These are phyloP conservation scores for Exophiala phaeomuriformis DNA, from an alignment of 2,329 filamentous ascomycete species.

Conservation along the genomic window DNA sequence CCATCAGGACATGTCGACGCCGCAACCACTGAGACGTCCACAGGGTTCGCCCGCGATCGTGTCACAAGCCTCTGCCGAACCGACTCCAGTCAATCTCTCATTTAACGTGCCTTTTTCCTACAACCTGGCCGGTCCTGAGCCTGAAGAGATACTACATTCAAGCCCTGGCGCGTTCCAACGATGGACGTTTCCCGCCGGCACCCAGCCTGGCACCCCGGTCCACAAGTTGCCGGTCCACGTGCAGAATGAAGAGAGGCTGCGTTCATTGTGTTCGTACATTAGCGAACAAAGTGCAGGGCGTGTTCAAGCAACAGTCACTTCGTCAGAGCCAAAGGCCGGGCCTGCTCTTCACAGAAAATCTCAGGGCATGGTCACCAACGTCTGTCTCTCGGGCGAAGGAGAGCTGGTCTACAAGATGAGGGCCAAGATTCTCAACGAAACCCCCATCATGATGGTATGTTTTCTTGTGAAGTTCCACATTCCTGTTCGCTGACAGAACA, in stretches of 20 bases:
- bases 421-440: slow-evolving; percentile 83
- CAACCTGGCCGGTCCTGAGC: slow-evolving; percentile 83
- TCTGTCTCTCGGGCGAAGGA: slow-evolving; percentile 80
- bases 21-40: slow-evolving; percentile 51
- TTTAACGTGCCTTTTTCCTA: slow-evolving; percentile 97
- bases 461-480: slow-evolving; percentile 3
- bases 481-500: slow-evolving; percentile 18
- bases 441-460: slow-evolving; percentile 82
- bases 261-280: slow-evolving; percentile 73
- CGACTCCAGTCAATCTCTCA: slow-evolving; percentile 78
- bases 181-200: slow-evolving; percentile 89
- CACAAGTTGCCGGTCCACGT: slow-evolving; percentile 88
- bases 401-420: slow-evolving; percentile 85
- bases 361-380: slow-evolving; percentile 67
- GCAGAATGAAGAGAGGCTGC: slow-evolving; percentile 73
- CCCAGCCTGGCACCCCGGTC: slow-evolving; percentile 73
- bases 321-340: slow-evolving; percentile 66
- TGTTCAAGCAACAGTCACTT: slow-evolving; percentile 76
- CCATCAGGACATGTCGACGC: slow-evolving; percentile 48
- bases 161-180: slow-evolving; percentile 78
- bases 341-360: slow-evolving; percentile 41
- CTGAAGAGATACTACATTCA: slow-evolving; percentile 89
- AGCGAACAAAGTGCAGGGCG: slow-evolving; percentile 61
- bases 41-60: slow-evolving; percentile 45
- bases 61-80: slow-evolving; percentile 62